Evolutionary conservation across 208 protist genomes (phyloP).

Genomic region (Acanthamoeba rhysodes): DNA sequence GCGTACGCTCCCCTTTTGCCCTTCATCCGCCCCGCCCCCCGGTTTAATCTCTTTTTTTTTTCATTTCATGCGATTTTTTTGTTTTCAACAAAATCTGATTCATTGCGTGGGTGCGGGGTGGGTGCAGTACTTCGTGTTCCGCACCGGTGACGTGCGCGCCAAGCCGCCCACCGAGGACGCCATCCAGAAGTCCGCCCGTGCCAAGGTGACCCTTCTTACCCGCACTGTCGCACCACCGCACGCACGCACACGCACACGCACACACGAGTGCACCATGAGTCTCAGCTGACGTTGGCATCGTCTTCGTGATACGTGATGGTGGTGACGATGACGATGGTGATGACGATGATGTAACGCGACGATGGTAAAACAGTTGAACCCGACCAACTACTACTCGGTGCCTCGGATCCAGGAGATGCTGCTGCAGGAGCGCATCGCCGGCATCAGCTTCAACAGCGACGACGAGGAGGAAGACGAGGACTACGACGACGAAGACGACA

Average conservation of each 20-base stretch:
- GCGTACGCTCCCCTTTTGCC: conserved; percentile 15
- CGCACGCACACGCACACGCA: too few relatives aligned
- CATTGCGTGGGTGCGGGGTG: not conserved
- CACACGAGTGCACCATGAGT: too few relatives aligned
- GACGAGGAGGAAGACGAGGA: conserved; percentile 2
- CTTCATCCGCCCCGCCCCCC: too few relatives aligned
- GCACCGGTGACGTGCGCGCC: conserved; percentile 47
- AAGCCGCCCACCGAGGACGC: not conserved
- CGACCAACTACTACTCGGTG: conserved; percentile 43
- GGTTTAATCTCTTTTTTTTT: not conserved
- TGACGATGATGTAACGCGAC: too few relatives aligned
- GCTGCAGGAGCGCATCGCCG: conserved; percentile 27
- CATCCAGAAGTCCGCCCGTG: conserved; percentile 10
- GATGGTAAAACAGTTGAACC: not conserved
- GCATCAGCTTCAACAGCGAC: conserved; percentile 31
- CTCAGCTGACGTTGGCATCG: too few relatives aligned
- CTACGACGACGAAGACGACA: conserved; percentile 11
- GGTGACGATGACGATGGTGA: too few relatives aligned
- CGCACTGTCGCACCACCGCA: not conserved
- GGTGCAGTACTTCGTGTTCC: not conserved
- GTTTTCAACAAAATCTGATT: too few relatives aligned
- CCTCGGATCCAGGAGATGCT: conserved; percentile 55
- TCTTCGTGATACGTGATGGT: too few relatives aligned
- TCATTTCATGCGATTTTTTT: not conserved
- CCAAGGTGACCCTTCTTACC: not conserved